These are phyloP conservation scores for Suillus discolor DNA, from an alignment of 768 basidiomycete genomes.

Conservation along the genomic window DNA sequence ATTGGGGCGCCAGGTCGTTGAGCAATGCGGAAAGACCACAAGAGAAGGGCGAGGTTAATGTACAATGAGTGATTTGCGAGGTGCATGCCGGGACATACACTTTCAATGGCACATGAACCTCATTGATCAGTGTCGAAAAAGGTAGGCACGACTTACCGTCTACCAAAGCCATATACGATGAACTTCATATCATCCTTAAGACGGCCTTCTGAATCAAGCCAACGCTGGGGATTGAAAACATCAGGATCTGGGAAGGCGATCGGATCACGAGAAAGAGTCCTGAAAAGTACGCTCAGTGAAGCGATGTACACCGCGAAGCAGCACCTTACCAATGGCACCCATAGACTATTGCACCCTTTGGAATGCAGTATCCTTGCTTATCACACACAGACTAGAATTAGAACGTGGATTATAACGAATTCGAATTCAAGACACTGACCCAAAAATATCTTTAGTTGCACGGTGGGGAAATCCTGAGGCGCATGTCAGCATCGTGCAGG, in stretches of 20 bases:
- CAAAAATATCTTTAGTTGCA: background rate
- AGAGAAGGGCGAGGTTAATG: slow-evolving; percentile 56
- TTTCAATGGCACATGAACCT: background rate
- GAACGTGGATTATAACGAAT: background rate
- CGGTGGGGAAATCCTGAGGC: background rate
- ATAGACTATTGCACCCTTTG: background rate
- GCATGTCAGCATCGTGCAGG: background rate
- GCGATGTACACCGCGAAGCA: background rate
- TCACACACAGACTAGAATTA: background rate
- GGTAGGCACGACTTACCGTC: background rate
- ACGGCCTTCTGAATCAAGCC: background rate
- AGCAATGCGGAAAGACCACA: slow-evolving; percentile 61
- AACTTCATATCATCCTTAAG: background rate
- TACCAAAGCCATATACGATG: background rate
- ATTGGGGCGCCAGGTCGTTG: slow-evolving; percentile 51
- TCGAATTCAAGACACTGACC: background rate
- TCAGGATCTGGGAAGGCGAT: background rate
- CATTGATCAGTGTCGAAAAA: background rate
- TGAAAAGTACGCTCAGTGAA: background rate
- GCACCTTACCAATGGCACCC: background rate
- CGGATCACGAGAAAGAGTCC: background rate
- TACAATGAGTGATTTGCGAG: slow-evolving; percentile 50
- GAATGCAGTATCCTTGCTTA: background rate
- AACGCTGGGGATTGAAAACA: background rate
- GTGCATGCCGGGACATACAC: slow-evolving; percentile 26